Conservation (phyloP, 2,329 filamentous ascomycete species). For the Neonectria coccinea region DNA sequence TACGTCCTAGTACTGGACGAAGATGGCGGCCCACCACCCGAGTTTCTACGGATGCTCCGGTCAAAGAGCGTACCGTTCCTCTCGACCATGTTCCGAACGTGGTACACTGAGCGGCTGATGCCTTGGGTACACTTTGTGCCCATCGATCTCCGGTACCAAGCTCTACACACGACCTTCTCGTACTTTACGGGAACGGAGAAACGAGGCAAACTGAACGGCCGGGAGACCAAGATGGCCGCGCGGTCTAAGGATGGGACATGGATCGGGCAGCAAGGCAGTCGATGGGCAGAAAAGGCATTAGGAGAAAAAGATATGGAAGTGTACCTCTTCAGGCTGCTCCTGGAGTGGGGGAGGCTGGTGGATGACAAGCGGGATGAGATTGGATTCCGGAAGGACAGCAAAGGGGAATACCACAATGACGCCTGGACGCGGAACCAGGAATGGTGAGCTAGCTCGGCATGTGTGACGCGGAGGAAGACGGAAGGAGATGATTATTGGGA, state of each 20-base stretch:
- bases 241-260: slow-evolving; percentile 66
- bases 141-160: slow-evolving; percentile 78
- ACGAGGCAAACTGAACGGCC: slow-evolving; percentile 57
- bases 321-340: slow-evolving; percentile 80
- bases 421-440: slow-evolving; percentile 46
- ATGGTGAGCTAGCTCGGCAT: slow-evolving; percentile 34
- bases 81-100: slow-evolving; percentile 79
- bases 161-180: slow-evolving; percentile 77
- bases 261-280: slow-evolving; percentile 74
- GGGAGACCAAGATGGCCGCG: slow-evolving; percentile 59
- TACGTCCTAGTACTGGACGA: slow-evolving; percentile 81
- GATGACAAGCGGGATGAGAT: slow-evolving; percentile 68
- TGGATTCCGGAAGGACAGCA: slow-evolving; percentile 49
- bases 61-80: slow-evolving; percentile 77
- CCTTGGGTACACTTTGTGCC: slow-evolving; percentile 88
- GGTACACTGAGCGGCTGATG: slow-evolving; percentile 79
- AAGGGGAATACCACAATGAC: slow-evolving; percentile 47
- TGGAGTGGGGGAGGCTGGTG: slow-evolving; percentile 81
- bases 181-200: slow-evolving; percentile 75
- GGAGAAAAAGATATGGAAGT: slow-evolving; percentile 82
- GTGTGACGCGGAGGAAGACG: background rate
- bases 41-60: slow-evolving; percentile 72
- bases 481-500: background rate
- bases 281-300: slow-evolving; percentile 73
- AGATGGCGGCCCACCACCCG: slow-evolving; percentile 71